Percentiles rank a stretch among this genome's conserved stretches.
phyloP scores from a whole-genome alignment of 2,329 filamentous ascomycete genomes.

The Lachnellula subtilissima region DNA sequence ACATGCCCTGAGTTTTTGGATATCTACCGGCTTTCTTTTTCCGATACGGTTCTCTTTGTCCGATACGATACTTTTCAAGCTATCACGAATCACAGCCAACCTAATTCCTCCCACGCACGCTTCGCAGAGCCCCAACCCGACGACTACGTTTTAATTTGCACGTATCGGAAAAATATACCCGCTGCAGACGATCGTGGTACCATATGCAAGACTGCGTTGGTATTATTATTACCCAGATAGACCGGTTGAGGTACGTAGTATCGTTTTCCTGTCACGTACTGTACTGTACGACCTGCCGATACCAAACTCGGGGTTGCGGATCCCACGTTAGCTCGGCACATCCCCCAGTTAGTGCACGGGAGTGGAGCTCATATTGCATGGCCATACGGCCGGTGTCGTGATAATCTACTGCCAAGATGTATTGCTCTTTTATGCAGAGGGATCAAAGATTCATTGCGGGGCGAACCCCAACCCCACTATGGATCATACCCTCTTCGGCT shows the following conservation, averaged over 20 bases:
- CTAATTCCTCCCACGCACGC: background rate
- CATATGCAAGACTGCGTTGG: conserved; percentile 1
- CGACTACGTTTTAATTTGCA: conserved; percentile 44
- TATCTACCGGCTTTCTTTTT: conserved; percentile 1
- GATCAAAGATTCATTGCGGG: conserved; percentile 17
- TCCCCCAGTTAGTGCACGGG: conserved; percentile 19
- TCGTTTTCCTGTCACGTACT: conserved; percentile 7
- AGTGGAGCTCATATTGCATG: conserved; percentile 21
- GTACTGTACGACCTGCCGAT: background rate
- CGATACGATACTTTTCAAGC: background rate
- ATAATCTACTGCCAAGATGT: conserved; percentile 10
- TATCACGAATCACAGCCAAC: background rate
- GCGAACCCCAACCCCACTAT: conserved; percentile 15
- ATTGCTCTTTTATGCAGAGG: conserved; percentile 6
- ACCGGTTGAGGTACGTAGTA: conserved; percentile 6
- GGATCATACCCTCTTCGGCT: conserved; percentile 5
- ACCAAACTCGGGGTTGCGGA: conserved; percentile 21
- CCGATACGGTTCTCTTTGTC: conserved; percentile 6
- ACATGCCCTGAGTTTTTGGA: conserved; percentile 4
- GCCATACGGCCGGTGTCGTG: conserved; percentile 25
- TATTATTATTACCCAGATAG: conserved; percentile 1
- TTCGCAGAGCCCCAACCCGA: conserved; percentile 42
- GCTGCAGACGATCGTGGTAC: background rate
- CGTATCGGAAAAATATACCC: conserved; percentile 30
- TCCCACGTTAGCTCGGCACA: conserved; percentile 16